Evolutionary conservation across 2,329 filamentous ascomycete genomes (phyloP).

Genomic region (Diplodia sapinea): DNA sequence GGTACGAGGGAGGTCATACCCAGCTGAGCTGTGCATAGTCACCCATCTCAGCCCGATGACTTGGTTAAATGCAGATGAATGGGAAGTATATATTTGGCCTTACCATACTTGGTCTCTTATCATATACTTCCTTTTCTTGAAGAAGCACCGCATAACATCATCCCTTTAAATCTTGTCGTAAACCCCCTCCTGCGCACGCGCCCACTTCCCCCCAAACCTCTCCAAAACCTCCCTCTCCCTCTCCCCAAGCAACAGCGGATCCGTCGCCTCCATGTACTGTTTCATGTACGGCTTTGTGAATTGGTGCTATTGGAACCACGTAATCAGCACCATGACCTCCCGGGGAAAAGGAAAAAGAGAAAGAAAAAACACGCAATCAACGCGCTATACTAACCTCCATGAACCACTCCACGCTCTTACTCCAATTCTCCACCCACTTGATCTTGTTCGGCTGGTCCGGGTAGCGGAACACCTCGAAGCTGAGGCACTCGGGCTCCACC

Average conservation of each 20-base stretch:
- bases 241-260: constrained; percentile 2
- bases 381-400: neutral
- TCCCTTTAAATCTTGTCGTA: constrained; percentile 10
- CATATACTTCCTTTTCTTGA: no score
- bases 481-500: constrained; percentile 24
- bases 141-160: no score
- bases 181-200: neutral
- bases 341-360: neutral
- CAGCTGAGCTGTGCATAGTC: no score
- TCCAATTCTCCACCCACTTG: constrained; percentile 26
- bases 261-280: neutral
- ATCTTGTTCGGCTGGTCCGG: constrained; percentile 19
- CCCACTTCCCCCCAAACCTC: constrained; percentile 19
- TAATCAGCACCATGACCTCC: no score
- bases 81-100: no score
- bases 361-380: neutral
- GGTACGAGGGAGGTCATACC: no score
- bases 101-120: no score
- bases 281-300: constrained; percentile 20
- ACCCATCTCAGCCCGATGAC: no score
- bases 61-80: no score
- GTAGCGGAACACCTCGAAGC: constrained; percentile 18
- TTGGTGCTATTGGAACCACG: neutral
- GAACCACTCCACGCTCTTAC: constrained; percentile 8
- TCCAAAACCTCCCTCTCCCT: constrained; percentile 12